A percentile compares a stretch with the other conserved stretches of the same genome.
Evolutionary conservation across 2,329 filamentous ascomycete genomes (phyloP).

Genomic region (Phialophora chinensis): DNA sequence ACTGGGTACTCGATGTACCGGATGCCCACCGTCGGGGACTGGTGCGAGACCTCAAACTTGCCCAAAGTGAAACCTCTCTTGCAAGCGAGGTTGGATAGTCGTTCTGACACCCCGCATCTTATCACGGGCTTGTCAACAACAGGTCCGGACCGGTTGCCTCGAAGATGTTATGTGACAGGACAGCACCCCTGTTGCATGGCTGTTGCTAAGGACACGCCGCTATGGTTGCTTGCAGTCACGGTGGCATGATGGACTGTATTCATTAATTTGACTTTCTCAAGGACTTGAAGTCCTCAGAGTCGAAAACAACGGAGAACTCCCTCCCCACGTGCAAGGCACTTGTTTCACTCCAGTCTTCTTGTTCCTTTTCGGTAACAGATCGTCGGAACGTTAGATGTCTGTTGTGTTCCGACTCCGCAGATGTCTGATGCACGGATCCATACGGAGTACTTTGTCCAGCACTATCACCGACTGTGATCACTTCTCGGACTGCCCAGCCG

Average conservation of each 20-base stretch:
- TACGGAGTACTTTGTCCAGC: background rate
- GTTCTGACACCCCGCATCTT: slow-evolving; percentile 16
- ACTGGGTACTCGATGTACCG: background rate
- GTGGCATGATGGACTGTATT: background rate
- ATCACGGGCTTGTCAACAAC: slow-evolving; percentile 9
- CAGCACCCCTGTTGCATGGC: slow-evolving; percentile 2
- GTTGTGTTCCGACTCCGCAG: background rate
- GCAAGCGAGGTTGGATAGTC: slow-evolving; percentile 15
- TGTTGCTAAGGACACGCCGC: background rate
- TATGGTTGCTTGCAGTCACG: background rate
- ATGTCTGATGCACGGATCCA: background rate
- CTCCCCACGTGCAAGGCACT: slow-evolving; percentile 17
- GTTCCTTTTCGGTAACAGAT: background rate
- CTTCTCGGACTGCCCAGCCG: background rate
- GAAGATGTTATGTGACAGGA: slow-evolving; percentile 6
- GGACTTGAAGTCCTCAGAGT: background rate
- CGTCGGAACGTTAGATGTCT: background rate
- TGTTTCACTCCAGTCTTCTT: slow-evolving; percentile 16
- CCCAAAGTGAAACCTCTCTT: slow-evolving; percentile 16
- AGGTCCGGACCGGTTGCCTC: background rate
- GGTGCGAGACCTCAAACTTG: slow-evolving; percentile 1
- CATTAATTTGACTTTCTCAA: background rate
- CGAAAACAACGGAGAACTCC: slow-evolving; percentile 6
- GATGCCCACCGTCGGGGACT: background rate
- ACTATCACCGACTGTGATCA: background rate